Base-by-base conservation (phyloP, 2,329 filamentous ascomycete genomes). In the Cryphonectria parasitica region DNA sequence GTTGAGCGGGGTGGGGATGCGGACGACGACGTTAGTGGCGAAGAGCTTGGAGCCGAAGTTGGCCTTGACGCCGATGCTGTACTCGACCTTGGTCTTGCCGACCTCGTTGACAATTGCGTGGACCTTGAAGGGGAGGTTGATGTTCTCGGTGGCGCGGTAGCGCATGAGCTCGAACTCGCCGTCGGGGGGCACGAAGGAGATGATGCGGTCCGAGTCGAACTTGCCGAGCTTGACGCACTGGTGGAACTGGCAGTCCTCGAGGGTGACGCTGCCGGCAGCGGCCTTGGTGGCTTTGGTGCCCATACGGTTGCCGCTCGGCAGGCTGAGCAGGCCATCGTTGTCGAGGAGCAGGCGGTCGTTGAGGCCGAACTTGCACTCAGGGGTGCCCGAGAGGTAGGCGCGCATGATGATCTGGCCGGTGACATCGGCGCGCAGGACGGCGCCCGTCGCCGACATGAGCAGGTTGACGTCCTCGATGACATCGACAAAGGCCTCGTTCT, bases 381-480 rank as follows among this genome's bases (percentile, higher is more conserved):
- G 96, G 0, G 95, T 99, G 45, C 97, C 96, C 28, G 93, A 93
- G 36, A 99, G 90, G 79, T 99, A 99, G 72, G 96, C 96, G 77
- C 96, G 94, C 96, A 99, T 99, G 77, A 99, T 89, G 77, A 99
- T 99, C 79, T 98, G 95, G 66, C 96, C 96, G 66, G 94, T 97
- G 67, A 99, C 96, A 78, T 99, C 96, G 74, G 96, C 96, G 74
- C 96, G 92, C 17, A 99, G 88, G 39, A 99, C 94, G 31, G 95
- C 95, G 41, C 96, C 96, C 0, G 94, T 96, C 7, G 96, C 96
- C n/a, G 95, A 98, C 92, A 99, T 98, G 78, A 99, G 91, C 71
- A 99, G 88, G 82, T 99, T 99, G 77, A 99, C 95, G 78, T 99
- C 96, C 82, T 99, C 96, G 78, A 99, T 99, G 25, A 99, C 96